Evolutionary conservation across 1,284 basidiomycete genomes (phyloP).

Genomic region (Tremellales sp.): DNA sequence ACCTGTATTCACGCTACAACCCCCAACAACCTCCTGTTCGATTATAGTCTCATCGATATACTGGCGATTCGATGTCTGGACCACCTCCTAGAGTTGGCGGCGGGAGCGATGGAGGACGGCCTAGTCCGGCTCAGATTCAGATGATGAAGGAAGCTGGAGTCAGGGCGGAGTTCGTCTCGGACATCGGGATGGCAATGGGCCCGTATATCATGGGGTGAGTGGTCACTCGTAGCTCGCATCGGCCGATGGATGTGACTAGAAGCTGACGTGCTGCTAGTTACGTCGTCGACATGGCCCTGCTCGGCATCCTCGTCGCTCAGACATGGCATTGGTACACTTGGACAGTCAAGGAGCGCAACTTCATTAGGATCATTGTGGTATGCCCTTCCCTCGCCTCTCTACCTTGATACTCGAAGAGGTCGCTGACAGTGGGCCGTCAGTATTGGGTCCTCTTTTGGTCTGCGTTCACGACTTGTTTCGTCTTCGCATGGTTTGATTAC

Average conservation of each 20-base stretch:
- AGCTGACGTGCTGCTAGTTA: too few relatives aligned
- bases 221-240: neutral
- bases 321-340: conserved; percentile 1
- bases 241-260: neutral
- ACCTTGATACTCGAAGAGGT: neutral
- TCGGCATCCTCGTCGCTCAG: conserved; percentile 2
- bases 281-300: neutral
- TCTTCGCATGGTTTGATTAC: neutral
- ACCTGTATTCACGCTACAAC: too few relatives aligned
- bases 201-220: neutral
- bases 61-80: neutral
- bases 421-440: neutral
- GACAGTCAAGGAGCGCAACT: neutral
- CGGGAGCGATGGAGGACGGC: neutral
- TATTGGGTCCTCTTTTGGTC: neutral
- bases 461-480: neutral
- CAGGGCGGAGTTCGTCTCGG: neutral
- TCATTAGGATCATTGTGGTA: conserved; percentile 1
- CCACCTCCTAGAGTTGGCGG: neutral
- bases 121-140: neutral
- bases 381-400: neutral
- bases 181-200: too few relatives aligned
- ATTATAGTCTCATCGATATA: too few relatives aligned
- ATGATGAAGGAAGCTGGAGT: neutral
- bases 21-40: too few relatives aligned